Evolutionary conservation across 345 rosid species (phyloP), one percentile per base, ranked within the genome.

Genomic region (Rhizophora mangle): DNA sequence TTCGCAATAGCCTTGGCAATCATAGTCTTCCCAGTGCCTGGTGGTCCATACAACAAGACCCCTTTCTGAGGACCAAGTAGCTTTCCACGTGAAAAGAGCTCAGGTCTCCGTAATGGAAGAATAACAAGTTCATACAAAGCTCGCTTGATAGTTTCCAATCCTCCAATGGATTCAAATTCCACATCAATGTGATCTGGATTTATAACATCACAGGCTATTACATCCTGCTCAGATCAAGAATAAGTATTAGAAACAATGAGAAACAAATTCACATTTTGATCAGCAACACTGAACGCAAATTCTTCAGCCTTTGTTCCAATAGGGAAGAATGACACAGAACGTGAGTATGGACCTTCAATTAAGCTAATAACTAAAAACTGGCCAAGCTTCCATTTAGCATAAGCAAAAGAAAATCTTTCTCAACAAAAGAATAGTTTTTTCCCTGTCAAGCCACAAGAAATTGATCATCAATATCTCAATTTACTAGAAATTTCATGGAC

Each of bases 1-100:
- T 83, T 95, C 10, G 98, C 97, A 75, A 95, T 92, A 68, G 99
- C 98, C 82, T 95, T 95, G 65, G 99, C 97, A 77, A 95, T 92
- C 97, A 95, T 95, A 51, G 99, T 95, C 89, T 92, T 92, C 47
- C 99, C 99, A 18, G 99, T 92, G 65, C 99, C 99, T 19, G 98
- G 99, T n/a, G 99, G 97, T 4, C 98, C 99, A 79, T 81, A 92
- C 62, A 95, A 82, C 82, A 92, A 73, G 68, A 95, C 98, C 55
- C 99, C 99, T 74, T 92, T 95, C 56, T 90, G 98, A n/a, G 96
- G 98, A 18, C 98, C 91, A 65, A 95, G 98, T 58, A 95, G 94
- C 82, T 92, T 95, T 65, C 98, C 98, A 68, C 84, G 78, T 34
- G 92, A 84, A 77, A 95, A 95, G 70, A 95, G 86, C 59, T 92